A percentile compares a stretch with the other conserved stretches of the same genome.
Evolutionary conservation across 208 protist genomes (phyloP).

Genomic region (Trypanosoma lewisi): DNA sequence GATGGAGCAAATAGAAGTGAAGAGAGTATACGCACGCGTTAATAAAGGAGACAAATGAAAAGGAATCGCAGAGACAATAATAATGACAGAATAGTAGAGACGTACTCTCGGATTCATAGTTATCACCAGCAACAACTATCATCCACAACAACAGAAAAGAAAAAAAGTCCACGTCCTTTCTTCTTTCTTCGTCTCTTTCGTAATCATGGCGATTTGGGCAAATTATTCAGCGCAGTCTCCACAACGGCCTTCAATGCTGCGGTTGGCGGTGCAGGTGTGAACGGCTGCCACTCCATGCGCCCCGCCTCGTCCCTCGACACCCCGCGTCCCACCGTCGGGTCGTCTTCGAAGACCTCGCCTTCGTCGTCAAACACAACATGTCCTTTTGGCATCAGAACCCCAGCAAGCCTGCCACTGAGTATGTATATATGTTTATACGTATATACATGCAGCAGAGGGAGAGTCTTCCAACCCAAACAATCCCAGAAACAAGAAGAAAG

Average conservation of each 20-base stretch:
- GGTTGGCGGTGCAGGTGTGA: constrained; percentile 24
- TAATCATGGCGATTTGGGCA: constrained; percentile 9
- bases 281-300: constrained; percentile 37
- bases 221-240: constrained; percentile 1
- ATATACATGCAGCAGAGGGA: constrained; percentile 2
- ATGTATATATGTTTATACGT: too few relatives aligned
- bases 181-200: neutral
- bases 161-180: too few relatives aligned
- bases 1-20: too few relatives aligned
- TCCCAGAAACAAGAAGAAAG: constrained; percentile 10
- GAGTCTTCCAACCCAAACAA: too few relatives aligned
- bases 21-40: too few relatives aligned
- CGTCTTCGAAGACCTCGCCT: constrained; percentile 81
- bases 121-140: neutral
- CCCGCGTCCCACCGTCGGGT: constrained; percentile 70
- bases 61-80: too few relatives aligned
- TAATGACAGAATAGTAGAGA: too few relatives aligned
- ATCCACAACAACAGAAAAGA: too few relatives aligned
- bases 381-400: constrained; percentile 16
- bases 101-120: too few relatives aligned
- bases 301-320: constrained; percentile 61
- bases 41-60: too few relatives aligned
- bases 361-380: constrained; percentile 72
- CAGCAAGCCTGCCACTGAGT: neutral
- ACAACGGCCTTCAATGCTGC: constrained; percentile 19